Evolutionary conservation across 345 rosid species (phyloP), one percentile per base, ranked within the genome.

Genomic region (Cardamine resedifolia): DNA sequence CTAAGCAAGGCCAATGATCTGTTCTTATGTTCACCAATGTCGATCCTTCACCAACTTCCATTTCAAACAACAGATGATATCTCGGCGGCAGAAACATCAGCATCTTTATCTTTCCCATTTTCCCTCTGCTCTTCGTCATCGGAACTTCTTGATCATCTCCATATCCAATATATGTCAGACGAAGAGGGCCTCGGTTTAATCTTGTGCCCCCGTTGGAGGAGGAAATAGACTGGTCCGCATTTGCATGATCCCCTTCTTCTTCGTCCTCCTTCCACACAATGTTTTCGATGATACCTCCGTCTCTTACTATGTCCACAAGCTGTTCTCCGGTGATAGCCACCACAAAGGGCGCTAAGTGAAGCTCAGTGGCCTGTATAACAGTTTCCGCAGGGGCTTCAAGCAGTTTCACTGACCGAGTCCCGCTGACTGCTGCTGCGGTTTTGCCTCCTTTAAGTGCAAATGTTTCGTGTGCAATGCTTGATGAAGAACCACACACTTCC

Each of bases 1-100:
- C 97, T 64, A 95, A 84, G 87, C 96, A 95, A 6, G 97, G 99
- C 99, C 99, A 91, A 71, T 91, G 85, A 82, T 95, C 99, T 12
- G 97, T 91, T 81, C 99, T 84, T 61, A 95, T 86, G 53, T 90
- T 90, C 61, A 91, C 97, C 68, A 95, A 84, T 51, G 96, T 90
- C 16, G 99, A 86, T 51, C 65, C 70, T 64, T 90, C 88, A 26
- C 85, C 76, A 44, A 95, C 93, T 87, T 95, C 99, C 93, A 95
- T 95, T 76, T 83, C 93, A 78, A 91, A 75, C 58, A 95, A 83
- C 28, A 95, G 91, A 85, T 95, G 99, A 84, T 83, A 95, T 82
- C 90, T 87, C 7, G 93, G 97, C 15, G 99, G 99, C 65, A 95
- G 87, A 81, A 91, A 90, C 78, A 95, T 84, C 81, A 95, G 64